These are phyloP conservation scores for Metschnikowia henanensis DNA, from an alignment of 805 yeast species.

Conservation along the genomic window DNA sequence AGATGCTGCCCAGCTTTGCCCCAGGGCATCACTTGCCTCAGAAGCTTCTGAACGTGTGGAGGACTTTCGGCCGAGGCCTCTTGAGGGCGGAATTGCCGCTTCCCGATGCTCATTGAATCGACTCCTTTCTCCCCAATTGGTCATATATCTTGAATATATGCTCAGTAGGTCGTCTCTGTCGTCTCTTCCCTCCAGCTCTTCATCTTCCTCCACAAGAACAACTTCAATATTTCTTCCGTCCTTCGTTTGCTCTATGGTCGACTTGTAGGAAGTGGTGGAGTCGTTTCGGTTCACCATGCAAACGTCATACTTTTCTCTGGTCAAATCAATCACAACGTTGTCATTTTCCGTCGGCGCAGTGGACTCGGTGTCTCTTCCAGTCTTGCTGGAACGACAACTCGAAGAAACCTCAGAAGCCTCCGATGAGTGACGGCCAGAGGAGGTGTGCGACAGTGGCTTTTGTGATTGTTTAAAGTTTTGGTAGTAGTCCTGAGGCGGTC, in stretches of 20 bases:
- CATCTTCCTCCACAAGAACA: slow-evolving; percentile 41
- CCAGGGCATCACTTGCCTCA: slow-evolving; percentile 15
- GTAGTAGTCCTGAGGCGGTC: slow-evolving; percentile 4
- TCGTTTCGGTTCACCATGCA: slow-evolving; percentile 36
- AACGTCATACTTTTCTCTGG: slow-evolving; percentile 40
- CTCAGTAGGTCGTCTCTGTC: slow-evolving; percentile 37
- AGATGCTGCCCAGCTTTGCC: slow-evolving; percentile 19
- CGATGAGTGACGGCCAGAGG: slow-evolving; percentile 1
- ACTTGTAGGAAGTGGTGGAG: slow-evolving; percentile 37
- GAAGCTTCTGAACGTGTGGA: slow-evolving; percentile 13
- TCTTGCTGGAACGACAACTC: slow-evolving; percentile 33
- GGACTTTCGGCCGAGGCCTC: not conserved
- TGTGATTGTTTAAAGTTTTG: not conserved
- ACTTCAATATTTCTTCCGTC: slow-evolving; percentile 44
- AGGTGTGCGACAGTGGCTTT: not conserved
- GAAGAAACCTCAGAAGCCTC: slow-evolving; percentile 18
- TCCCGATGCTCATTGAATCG: too few relatives aligned
- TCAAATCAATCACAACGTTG: slow-evolving; percentile 43
- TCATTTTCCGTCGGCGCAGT: slow-evolving; percentile 34
- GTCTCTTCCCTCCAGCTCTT: slow-evolving; percentile 22
- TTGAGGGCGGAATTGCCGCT: not conserved
- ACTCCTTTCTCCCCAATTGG: slow-evolving; percentile 14
- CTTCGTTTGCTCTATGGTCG: slow-evolving; percentile 37
- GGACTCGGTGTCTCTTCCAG: slow-evolving; percentile 26
- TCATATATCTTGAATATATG: slow-evolving; percentile 40